Conservation (phyloP, 768 basidiomycete genomes). For the Russula vinacea region DNA sequence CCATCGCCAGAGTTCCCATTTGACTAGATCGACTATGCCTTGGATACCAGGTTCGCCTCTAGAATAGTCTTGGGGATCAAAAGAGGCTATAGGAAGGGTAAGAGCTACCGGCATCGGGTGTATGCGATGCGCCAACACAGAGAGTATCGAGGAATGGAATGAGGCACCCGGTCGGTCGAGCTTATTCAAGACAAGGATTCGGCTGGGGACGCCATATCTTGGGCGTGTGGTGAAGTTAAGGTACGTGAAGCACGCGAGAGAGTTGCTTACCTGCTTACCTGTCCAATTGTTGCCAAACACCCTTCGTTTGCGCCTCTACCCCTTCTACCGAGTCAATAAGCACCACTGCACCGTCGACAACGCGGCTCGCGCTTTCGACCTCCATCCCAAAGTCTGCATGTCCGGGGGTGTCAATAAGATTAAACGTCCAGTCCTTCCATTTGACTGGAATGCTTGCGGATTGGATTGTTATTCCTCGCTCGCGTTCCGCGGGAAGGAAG, state of each 20-base stretch:
- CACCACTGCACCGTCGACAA: constrained; percentile 86
- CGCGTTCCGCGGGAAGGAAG: constrained; percentile 84
- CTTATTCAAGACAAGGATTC: constrained; percentile 84
- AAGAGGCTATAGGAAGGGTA: constrained; percentile 75
- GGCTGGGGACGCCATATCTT: constrained; percentile 76
- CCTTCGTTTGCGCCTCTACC: constrained; percentile 86
- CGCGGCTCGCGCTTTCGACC: constrained; percentile 87
- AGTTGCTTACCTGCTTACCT: constrained; percentile 54
- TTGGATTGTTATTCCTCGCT: constrained; percentile 89
- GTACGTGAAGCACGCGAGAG: neutral
- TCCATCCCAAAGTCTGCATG: constrained; percentile 98
- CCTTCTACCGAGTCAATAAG: constrained; percentile 89
- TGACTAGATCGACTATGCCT: constrained; percentile 78
- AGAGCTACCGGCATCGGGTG: constrained; percentile 71
- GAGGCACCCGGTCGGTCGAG: constrained; percentile 85
- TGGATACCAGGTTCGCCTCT: constrained; percentile 81
- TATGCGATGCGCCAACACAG: constrained; percentile 68
- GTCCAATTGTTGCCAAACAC: constrained; percentile 84
- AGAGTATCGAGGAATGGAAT: constrained; percentile 65
- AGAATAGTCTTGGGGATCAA: constrained; percentile 59
- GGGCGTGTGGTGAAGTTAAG: constrained; percentile 15
- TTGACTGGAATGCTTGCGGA: constrained; percentile 86
- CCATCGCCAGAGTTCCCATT: constrained; percentile 84
- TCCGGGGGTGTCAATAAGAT: constrained; percentile 87
- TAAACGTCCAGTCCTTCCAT: constrained; percentile 83